A percentile compares a stretch with the other conserved stretches of the same genome.
phyloP scores from a whole-genome alignment of 2,329 filamentous ascomycete species.

The Pseudocercospora vitis region DNA sequence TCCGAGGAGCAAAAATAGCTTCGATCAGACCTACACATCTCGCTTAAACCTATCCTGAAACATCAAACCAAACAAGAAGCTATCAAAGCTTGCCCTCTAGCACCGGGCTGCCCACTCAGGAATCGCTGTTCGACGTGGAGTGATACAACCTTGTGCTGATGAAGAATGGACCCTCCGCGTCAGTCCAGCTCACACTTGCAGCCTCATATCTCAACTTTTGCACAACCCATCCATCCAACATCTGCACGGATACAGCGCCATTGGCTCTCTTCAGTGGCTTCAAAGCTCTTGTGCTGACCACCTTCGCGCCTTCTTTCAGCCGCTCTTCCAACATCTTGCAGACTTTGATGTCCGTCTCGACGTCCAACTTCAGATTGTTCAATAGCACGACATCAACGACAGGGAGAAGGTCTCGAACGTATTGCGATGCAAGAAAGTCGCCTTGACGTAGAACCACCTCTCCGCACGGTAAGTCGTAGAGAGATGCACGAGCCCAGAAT shows the following conservation, averaged over 20 bases:
- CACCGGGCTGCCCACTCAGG: not conserved
- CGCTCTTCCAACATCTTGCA: constrained; percentile 79
- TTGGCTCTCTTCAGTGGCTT: constrained; percentile 71
- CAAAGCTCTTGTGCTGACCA: constrained; percentile 86
- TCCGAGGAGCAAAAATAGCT: too few relatives aligned
- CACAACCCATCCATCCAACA: constrained; percentile 63
- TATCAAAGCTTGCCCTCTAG: not conserved
- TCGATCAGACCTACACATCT: too few relatives aligned
- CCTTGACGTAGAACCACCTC: constrained; percentile 74
- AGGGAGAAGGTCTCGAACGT: constrained; percentile 69
- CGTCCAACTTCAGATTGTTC: constrained; percentile 93
- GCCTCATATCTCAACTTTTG: constrained; percentile 67
- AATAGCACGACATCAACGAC: constrained; percentile 90
- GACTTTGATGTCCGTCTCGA: constrained; percentile 76
- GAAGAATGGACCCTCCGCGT: constrained; percentile 77
- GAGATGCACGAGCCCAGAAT: constrained; percentile 73
- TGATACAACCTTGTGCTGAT: constrained; percentile 46
- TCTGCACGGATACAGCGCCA: not conserved
- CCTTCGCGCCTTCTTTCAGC: constrained; percentile 79
- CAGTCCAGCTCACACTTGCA: constrained; percentile 82
- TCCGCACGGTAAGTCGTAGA: constrained; percentile 85
- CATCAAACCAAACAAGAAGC: too few relatives aligned
- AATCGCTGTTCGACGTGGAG: not conserved
- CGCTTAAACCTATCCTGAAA: too few relatives aligned
- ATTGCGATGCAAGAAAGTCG: constrained; percentile 73